Conservation (phyloP, 257 asterid genomes). For the Penstemon newberryi region DNA sequence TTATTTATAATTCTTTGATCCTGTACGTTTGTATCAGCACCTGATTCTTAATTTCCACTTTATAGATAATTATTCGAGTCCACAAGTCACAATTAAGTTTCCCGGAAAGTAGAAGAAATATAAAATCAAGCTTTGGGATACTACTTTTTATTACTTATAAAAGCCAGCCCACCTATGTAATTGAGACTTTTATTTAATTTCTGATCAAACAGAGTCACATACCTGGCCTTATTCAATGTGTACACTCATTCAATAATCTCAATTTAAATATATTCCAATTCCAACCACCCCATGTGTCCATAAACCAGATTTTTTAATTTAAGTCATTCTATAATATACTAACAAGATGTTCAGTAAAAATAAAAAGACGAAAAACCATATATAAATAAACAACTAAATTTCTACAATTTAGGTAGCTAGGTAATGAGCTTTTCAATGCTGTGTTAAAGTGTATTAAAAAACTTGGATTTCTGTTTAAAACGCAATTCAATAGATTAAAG, state of each 20-base stretch:
- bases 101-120: neutral
- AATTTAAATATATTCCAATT: neutral
- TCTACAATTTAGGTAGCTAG: too few species aligned
- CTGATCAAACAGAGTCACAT: neutral
- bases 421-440: too few species aligned
- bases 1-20: too few species aligned
- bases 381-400: too few species aligned
- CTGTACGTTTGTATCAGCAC: too few species aligned
- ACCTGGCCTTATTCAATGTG: neutral
- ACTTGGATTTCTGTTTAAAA: too few species aligned
- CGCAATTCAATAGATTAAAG: too few species aligned
- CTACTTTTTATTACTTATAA: neutral
- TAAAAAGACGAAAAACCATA: too few species aligned
- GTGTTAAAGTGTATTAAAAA: too few species aligned
- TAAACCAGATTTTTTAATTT: neutral
- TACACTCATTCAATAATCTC: neutral
- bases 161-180: neutral
- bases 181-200: neutral
- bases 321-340: neutral
- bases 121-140: neutral
- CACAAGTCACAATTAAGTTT: neutral
- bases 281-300: constrained; percentile 27
- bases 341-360: too few species aligned
- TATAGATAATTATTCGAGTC: too few species aligned
- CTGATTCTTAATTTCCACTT: too few species aligned